Percentiles rank a stretch among this genome's conserved stretches.
Evolutionary conservation across 2,329 filamentous ascomycete species (phyloP).

Genomic region (Xylariaceae sp.): DNA sequence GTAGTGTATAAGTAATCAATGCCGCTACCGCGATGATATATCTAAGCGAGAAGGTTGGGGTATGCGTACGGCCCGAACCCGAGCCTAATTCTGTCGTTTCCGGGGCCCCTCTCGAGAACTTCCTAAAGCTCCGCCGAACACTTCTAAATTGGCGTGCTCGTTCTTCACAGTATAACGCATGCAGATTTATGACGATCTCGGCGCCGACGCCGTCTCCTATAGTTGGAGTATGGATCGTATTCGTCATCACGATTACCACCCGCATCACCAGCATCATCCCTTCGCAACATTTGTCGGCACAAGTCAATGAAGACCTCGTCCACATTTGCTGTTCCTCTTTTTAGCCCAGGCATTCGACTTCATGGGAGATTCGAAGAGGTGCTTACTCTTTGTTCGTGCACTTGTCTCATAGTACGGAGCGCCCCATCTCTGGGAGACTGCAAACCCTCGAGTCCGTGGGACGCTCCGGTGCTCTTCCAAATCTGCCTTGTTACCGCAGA

Average conservation of each 20-base stretch:
- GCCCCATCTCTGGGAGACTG: constrained; percentile 85
- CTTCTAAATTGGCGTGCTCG: neutral
- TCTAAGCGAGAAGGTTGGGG: too few species aligned
- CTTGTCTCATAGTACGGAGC: constrained; percentile 92
- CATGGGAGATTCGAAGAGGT: neutral
- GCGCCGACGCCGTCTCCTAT: constrained; percentile 42
- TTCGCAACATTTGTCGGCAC: constrained; percentile 81
- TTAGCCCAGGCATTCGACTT: constrained; percentile 7
- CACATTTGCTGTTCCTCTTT: constrained; percentile 67
- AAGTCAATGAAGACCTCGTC: constrained; percentile 89
- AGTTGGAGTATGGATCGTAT: constrained; percentile 44
- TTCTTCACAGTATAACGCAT: constrained; percentile 53
- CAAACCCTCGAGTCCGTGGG: constrained; percentile 78
- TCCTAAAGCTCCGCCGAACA: neutral
- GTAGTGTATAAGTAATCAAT: too few species aligned
- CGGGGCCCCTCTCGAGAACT: neutral
- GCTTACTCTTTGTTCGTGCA: constrained; percentile 72
- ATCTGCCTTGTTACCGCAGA: constrained; percentile 91
- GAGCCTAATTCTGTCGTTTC: too few species aligned
- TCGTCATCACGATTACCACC: constrained; percentile 49
- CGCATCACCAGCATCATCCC: constrained; percentile 60
- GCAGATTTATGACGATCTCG: constrained; percentile 44
- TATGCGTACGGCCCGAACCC: too few species aligned
- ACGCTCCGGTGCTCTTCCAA: constrained; percentile 85
- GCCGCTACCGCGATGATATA: too few species aligned